Base-by-base conservation (phyloP, 2,329 filamentous ascomycete genomes). In the Cadophora gregata region DNA sequence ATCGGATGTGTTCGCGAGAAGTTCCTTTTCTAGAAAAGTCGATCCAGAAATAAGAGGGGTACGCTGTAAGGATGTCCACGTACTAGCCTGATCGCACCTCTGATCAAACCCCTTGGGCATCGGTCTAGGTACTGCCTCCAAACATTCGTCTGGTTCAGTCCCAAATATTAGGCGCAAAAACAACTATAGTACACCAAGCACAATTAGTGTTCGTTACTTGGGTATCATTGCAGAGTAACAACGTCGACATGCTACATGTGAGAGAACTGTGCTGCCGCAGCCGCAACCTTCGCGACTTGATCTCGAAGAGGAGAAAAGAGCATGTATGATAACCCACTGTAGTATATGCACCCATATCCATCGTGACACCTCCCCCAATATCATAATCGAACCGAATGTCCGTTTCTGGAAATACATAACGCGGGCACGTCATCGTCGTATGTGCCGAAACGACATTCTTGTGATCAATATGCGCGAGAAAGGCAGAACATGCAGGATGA, bases 401-500 rank as follows among this genome's bases (percentile, higher is more conserved):
- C 59, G 81, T 78, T 4, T 75, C 70, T 1, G 65, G 58, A 25
- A 82, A 74, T 0, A 74, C 16, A 25, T 76, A 73, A 19, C 68
- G 72, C 0, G 80, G 79, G 0, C 80, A 58, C 53, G 64, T 72
- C n/a, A 77, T 68, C 16, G 63, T 65, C 12, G 78, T 71, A 14
- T 74, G 65, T 24, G 78, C 80, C 25, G 77, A 76, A 10, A 71
- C 76, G 3, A 84, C 77, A 47, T 78, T 79, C 4, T 74, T 72
- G 7, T 74, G 77, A 62, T 80, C 78, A 7, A 85, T 66, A 5
- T 79, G 65, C 0, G 75, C 66, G 63, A 82, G 66, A 71, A 85
- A 84, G 1, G 71, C 72, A 25, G 78, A 75, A 78, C 80, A 84
- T 1, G 80, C 78, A 0, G 84, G 85, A 67, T 84, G 81, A 72